Evolutionary conservation across 1,284 basidiomycete genomes (phyloP), one percentile per base, ranked within the genome.

Genomic region (Boletus albobrunnescens): DNA sequence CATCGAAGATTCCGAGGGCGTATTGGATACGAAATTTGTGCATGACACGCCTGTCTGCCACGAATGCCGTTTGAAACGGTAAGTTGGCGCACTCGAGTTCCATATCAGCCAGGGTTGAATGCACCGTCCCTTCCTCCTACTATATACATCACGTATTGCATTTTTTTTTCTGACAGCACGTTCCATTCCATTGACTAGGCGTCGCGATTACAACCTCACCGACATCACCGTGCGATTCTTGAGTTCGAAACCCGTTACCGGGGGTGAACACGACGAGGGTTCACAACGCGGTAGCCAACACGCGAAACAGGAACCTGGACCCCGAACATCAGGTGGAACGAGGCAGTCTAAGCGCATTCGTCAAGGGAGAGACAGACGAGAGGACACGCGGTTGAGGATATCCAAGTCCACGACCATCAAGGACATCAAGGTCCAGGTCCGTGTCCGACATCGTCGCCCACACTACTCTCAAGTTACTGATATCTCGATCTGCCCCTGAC

Each of bases 341-440:
- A 72, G 85, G 55, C 81, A 86, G 52, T 88, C 85, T 16, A 82
- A 77, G 60, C 79, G 86, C 23, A 71, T 88, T 36, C 77, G 79
- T 40, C 75, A 78, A 58, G 71, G 68, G 3, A 77, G 74, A 58
- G 72, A 76, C 47, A 65, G 72, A 36, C 75, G 72, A 7, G 75
- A 77, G 55, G 69, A 71, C 47, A 71, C 70, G 43, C 75, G 67
- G 52, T 61, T 90, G 40, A 73, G 64, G 12, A 74, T 91, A 38
- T 72, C 71, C 32, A 88, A 85, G 61, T 63, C 67, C 16, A 87
- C 78, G 55, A 81, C 82, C 0, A 73, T 91, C 45, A 89, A 84
- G 59, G 85, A 88, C 10, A 77, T 91, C 55, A 90, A 89, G 62
- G 62, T 86, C 42, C 71, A 77, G 72, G 87, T 89, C 47, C 46